These are phyloP conservation scores for Pythium guiyangense DNA, from an alignment of 352 stramenopile genomes.

Conservation along the genomic window DNA sequence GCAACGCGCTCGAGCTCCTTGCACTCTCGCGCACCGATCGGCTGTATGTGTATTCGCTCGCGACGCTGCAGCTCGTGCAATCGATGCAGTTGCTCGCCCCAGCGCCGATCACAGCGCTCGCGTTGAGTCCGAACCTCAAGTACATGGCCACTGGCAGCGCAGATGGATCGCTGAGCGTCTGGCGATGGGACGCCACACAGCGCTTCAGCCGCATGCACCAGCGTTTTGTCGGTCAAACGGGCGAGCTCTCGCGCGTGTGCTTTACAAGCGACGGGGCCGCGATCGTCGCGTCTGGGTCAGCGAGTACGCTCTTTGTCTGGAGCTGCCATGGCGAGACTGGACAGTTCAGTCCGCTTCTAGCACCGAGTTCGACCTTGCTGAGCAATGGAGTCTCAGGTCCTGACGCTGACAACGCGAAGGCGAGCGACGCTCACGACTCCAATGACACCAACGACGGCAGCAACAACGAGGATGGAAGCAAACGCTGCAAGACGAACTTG, in stretches of 20 bases:
- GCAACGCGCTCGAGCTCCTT: constrained; percentile 42
- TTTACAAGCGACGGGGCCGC: constrained; percentile 41
- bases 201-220: constrained; percentile 54
- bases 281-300: constrained; percentile 36
- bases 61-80: constrained; percentile 27
- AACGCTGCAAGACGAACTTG: not conserved
- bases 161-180: constrained; percentile 57
- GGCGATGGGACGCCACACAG: constrained; percentile 50
- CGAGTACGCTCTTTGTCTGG: constrained; percentile 55
- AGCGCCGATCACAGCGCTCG: constrained; percentile 39
- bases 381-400: too few relatives aligned
- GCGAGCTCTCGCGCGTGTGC: constrained; percentile 24
- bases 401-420: too few relatives aligned
- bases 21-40: constrained; percentile 44
- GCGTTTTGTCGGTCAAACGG: constrained; percentile 41
- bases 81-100: constrained; percentile 53
- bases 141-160: constrained; percentile 56
- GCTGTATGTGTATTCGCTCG: constrained; percentile 49
- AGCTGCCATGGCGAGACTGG: constrained; percentile 36
- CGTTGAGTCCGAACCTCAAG: constrained; percentile 51
- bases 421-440: not conserved
- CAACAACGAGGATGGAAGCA: not conserved
- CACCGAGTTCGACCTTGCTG: too few relatives aligned
- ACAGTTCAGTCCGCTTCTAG: not conserved
- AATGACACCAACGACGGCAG: not conserved